Base-by-base conservation (phyloP, 768 basidiomycete genomes). In the Kwoniella europaea region DNA sequence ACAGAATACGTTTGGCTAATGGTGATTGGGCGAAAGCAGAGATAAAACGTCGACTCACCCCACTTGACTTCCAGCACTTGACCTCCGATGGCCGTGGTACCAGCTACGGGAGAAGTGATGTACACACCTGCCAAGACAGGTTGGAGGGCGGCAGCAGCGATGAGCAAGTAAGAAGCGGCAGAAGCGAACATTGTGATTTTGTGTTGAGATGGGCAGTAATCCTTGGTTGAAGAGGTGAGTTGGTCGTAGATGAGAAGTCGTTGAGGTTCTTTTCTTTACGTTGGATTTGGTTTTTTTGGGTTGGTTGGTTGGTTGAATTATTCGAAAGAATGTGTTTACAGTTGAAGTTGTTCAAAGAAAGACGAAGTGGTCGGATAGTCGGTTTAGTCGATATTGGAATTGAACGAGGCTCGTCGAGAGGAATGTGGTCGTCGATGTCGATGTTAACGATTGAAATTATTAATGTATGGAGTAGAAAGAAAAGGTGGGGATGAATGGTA, bases 121-220 rank as follows among this genome's bases (percentile, higher is more conserved):
- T 83, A 83, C 18, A 83, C 74, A 24, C 76, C 79, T 61, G 82
- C 81, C 24, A 81, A 74, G 41, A 73, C 79, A n/a, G 78, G 71
- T 53, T 75, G 71, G 63, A 71, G 61, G n/a, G 69, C 66, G 20
- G 67, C 52, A 57, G 71, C 73, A n/a, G 76, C 62, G 43, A 71
- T 66, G 29, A 77, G 72, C 5, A 73, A 56, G 67, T 71, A 68
- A 44, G 72, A 60, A 65, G 74, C 69, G 53, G 72, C 65, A 63
- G 72, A 68, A 29, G 71, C 60, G 63, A 76, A 71, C 79, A 80
- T 80, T 68, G 65, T 71, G 29, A n/a, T 57, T 65, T 41, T n/a
- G 55, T 5, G 15, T 58, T 58, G 57, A 20, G 18, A 35, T 58
- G 42, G 24, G 55, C 53, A 3, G 57, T 35, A 35, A 35, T 35